Evolutionary conservation across 768 basidiomycete genomes (phyloP).

Genomic region (Leucogyrophana mollusca): DNA sequence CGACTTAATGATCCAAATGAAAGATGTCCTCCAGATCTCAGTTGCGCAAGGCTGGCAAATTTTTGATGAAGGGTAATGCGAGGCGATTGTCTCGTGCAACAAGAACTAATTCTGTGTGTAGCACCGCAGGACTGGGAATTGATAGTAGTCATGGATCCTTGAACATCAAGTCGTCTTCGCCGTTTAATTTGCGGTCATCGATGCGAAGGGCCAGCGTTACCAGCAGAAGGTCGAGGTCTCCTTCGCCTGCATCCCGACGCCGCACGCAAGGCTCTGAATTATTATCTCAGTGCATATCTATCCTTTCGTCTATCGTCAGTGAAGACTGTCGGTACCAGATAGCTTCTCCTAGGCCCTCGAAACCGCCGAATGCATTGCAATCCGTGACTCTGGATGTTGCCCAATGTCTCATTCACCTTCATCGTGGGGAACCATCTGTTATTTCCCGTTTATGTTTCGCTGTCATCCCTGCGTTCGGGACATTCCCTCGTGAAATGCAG

Average conservation of each 20-base stretch:
- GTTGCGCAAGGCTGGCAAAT: conserved; percentile 60
- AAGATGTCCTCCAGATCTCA: conserved; percentile 57
- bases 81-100: neutral
- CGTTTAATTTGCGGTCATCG: conserved; percentile 38
- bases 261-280: conserved; percentile 47
- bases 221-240: conserved; percentile 50
- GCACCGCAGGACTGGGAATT: neutral
- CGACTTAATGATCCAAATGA: conserved; percentile 60
- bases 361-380: conserved; percentile 79
- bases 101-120: conserved; percentile 1
- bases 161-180: conserved; percentile 26
- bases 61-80: conserved; percentile 50
- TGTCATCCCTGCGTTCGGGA: conserved; percentile 71
- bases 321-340: conserved; percentile 74
- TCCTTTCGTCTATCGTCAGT: conserved; percentile 60
- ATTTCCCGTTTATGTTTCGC: conserved; percentile 63
- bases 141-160: neutral
- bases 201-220: conserved; percentile 37
- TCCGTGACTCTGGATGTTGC: conserved; percentile 70
- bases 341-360: conserved; percentile 53
- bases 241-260: conserved; percentile 37
- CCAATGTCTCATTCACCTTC: conserved; percentile 56
- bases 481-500: conserved; percentile 64
- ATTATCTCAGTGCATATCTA: conserved; percentile 55
- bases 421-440: conserved; percentile 49